phyloP scores from a whole-genome alignment of 129 eudicot species.

The Pseudognaphalium luteoalbum region DNA sequence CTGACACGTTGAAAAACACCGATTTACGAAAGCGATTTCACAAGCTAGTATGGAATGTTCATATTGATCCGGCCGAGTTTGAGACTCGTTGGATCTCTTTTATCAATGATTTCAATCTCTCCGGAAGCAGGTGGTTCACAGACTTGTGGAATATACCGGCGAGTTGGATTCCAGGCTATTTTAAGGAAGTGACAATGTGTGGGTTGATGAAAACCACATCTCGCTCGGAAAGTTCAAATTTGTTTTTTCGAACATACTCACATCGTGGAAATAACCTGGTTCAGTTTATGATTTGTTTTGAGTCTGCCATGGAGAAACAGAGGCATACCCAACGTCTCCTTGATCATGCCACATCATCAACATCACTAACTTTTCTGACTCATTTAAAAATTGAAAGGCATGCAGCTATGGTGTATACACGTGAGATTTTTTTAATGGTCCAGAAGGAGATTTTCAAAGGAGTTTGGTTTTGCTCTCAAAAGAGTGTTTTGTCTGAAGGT shows the following conservation, averaged over 20 bases:
- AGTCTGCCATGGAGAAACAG: not conserved
- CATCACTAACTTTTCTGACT: not conserved
- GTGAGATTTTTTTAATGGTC: not conserved
- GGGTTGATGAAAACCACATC: constrained; percentile 17
- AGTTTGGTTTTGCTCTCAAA: not conserved
- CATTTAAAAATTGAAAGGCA: not conserved
- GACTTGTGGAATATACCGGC: not conserved
- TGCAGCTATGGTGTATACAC: not conserved
- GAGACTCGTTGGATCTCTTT: not conserved
- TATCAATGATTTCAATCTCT: not conserved
- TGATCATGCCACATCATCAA: not conserved
- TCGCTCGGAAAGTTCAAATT: not conserved
- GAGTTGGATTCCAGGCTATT: constrained; percentile 1
- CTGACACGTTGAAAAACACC: not conserved
- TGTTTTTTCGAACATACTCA: not conserved
- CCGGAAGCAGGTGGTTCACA: not conserved
- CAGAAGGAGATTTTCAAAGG: constrained; percentile 2
- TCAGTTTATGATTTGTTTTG: not conserved
- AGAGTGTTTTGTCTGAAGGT: not conserved
- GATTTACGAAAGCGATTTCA: not conserved
- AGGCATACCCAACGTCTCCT: not conserved
- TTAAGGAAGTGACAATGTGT: not conserved
- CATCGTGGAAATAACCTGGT: not conserved
- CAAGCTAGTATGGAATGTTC: not conserved
- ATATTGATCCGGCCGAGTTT: not conserved